phyloP scores from a whole-genome alignment of 2,329 filamentous ascomycete species.

The Pestalotiopsis sp. region DNA sequence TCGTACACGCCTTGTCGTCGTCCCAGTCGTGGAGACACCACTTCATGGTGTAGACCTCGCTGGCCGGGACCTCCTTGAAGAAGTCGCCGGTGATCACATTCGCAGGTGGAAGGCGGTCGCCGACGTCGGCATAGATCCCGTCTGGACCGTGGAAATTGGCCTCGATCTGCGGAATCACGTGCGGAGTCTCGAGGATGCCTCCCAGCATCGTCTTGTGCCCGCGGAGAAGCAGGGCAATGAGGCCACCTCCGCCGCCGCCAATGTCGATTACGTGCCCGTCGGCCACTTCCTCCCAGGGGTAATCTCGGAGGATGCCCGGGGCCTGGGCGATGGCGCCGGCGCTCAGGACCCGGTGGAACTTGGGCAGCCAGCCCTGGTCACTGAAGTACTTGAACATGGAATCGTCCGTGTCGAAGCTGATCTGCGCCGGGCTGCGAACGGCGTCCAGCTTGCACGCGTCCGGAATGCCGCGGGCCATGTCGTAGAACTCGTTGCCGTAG shows the following conservation, averaged over 20 bases:
- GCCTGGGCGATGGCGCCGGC: conserved; percentile 38
- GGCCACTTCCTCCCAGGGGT: conserved; percentile 42
- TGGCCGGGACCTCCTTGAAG: conserved; percentile 33
- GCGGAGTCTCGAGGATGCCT: conserved; percentile 36
- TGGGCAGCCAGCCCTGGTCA: conserved; percentile 31
- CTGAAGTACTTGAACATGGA: conserved; percentile 43
- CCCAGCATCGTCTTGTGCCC: conserved; percentile 31
- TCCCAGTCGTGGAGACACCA: conserved; percentile 46
- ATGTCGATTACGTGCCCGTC: conserved; percentile 37
- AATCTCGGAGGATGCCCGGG: conserved; percentile 42
- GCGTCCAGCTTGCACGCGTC: conserved; percentile 23
- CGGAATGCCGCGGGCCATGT: conserved; percentile 43
- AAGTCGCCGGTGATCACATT: conserved; percentile 41
- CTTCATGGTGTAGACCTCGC: conserved; percentile 36
- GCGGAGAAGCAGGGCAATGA: conserved; percentile 38
- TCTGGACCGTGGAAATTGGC: conserved; percentile 25
- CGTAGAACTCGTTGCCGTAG: conserved; percentile 46
- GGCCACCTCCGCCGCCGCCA: conserved; percentile 41
- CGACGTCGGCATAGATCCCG: conserved; percentile 37
- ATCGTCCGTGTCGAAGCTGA: conserved; percentile 41
- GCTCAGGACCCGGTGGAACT: conserved; percentile 39
- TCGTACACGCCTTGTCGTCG: conserved; percentile 32
- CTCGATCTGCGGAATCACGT: conserved; percentile 34
- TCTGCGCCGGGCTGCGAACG: conserved; percentile 36
- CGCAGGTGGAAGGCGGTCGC: conserved; percentile 23